phyloP scores from a whole-genome alignment of 2,329 filamentous ascomycete species.

The Cytospora mali region DNA sequence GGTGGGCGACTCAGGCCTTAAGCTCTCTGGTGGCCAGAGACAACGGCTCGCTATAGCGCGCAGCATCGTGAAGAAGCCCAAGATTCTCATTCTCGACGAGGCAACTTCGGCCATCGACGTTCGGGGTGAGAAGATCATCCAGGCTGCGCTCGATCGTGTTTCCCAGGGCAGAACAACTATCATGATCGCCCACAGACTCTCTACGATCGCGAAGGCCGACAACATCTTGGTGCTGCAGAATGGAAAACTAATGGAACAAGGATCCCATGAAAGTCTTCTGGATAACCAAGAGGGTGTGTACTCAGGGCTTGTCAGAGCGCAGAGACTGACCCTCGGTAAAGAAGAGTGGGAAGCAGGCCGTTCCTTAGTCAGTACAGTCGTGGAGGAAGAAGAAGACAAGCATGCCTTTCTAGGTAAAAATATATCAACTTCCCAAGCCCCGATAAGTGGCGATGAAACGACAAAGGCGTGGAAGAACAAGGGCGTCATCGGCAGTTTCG shows the following conservation, averaged over 20 bases:
- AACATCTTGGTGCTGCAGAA: conserved; percentile 76
- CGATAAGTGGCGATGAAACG: conserved; percentile 30
- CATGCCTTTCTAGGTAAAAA: conserved; percentile 46
- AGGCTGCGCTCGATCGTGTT: conserved; percentile 56
- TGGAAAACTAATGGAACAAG: conserved; percentile 72
- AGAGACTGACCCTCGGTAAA: conserved; percentile 57
- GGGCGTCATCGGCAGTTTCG: conserved; percentile 56
- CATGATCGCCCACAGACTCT: conserved; percentile 70
- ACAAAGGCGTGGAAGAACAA: conserved; percentile 38
- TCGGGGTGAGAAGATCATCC: conserved; percentile 50
- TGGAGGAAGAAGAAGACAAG: conserved; percentile 42
- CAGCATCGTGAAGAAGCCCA: conserved; percentile 60
- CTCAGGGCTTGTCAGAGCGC: conserved; percentile 65
- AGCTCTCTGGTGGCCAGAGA: conserved; percentile 67
- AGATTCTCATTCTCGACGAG: conserved; percentile 68
- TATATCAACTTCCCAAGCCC: conserved; percentile 49
- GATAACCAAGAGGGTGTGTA: conserved; percentile 64
- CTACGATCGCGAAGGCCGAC: conserved; percentile 76
- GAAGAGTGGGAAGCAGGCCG: conserved; percentile 43
- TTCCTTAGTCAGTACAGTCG: conserved; percentile 33
- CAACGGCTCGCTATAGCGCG: conserved; percentile 66
- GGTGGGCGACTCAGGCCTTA: conserved; percentile 77
- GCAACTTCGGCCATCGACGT: conserved; percentile 60
- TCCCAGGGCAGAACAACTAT: conserved; percentile 62
- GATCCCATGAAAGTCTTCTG: conserved; percentile 74